phyloP scores from a whole-genome alignment of 2,329 filamentous ascomycete species.

The Ophiosphaerella narmari region DNA sequence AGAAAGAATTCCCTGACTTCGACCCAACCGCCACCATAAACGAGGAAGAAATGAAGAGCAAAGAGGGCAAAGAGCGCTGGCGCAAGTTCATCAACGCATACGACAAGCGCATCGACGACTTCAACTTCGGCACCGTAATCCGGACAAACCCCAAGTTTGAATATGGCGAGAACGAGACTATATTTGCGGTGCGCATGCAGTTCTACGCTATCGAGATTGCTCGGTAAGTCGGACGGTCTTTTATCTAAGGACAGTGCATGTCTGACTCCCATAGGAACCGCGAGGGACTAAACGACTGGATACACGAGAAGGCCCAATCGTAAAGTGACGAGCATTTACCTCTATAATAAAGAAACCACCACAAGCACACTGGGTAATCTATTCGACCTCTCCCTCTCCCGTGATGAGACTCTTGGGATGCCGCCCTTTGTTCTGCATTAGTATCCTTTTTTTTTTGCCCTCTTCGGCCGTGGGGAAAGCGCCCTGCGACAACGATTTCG shows the following conservation, averaged over 20 bases:
- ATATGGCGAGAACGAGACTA: slow-evolving; percentile 86
- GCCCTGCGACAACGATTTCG: too few relatives aligned
- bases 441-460: too few relatives aligned
- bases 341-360: neutral
- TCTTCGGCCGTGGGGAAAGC: too few relatives aligned
- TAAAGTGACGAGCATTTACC: slow-evolving; percentile 23
- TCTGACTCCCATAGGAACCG: slow-evolving; percentile 65
- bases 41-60: slow-evolving; percentile 98
- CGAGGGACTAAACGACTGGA: slow-evolving; percentile 91
- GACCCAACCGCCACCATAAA: slow-evolving; percentile 79
- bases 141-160: slow-evolving; percentile 77
- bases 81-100: slow-evolving; percentile 91
- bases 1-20: slow-evolving; percentile 88
- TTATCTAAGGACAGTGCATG: neutral
- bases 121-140: slow-evolving; percentile 96
- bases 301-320: slow-evolving; percentile 80
- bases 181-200: slow-evolving; percentile 85
- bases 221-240: slow-evolving; percentile 56
- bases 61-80: slow-evolving; percentile 91
- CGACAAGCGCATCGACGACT: slow-evolving; percentile 94
- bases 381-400: too few relatives aligned
- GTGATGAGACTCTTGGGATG: too few relatives aligned
- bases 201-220: slow-evolving; percentile 80
- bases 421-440: too few relatives aligned
- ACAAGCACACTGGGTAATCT: too few relatives aligned